phyloP scores from a whole-genome alignment of 2,329 filamentous ascomycete species.

The Venturia nashicola region DNA sequence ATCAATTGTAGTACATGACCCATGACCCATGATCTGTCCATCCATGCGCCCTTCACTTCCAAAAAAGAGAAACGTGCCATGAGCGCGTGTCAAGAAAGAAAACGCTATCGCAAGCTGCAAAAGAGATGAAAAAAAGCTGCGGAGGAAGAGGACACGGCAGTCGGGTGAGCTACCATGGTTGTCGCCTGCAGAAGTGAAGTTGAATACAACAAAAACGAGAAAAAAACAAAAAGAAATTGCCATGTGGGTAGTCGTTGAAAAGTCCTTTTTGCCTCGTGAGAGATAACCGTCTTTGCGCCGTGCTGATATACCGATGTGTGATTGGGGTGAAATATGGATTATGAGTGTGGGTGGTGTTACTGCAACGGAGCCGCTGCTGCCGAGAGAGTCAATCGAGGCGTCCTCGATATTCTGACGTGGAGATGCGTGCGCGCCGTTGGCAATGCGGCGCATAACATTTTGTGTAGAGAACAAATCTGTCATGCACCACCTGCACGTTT shows the following conservation, averaged over 20 bases:
- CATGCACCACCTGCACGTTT: slow-evolving; percentile 1
- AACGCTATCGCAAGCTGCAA: neutral
- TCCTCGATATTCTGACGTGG: neutral
- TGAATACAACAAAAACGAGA: neutral
- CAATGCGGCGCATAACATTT: neutral
- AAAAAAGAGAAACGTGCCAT: neutral
- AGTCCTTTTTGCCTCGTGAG: neutral
- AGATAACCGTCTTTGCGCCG: neutral
- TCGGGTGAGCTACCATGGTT: too few relatives aligned
- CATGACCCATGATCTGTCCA: neutral
- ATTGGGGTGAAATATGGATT: neutral
- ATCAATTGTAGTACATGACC: neutral
- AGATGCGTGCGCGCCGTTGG: neutral
- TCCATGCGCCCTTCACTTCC: neutral
- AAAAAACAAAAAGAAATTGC: neutral
- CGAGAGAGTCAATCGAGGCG: neutral
- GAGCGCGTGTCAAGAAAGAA: neutral
- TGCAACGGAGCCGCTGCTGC: neutral
- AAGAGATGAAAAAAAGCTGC: neutral
- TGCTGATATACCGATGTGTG: neutral
- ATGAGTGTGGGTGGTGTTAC: neutral
- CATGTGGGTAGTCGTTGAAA: neutral
- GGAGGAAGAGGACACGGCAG: neutral
- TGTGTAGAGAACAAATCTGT: neutral
- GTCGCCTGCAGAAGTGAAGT: neutral